These are phyloP conservation scores for Trametes sp. DNA, from an alignment of 1,284 basidiomycete genomes.

Conservation along the genomic window DNA sequence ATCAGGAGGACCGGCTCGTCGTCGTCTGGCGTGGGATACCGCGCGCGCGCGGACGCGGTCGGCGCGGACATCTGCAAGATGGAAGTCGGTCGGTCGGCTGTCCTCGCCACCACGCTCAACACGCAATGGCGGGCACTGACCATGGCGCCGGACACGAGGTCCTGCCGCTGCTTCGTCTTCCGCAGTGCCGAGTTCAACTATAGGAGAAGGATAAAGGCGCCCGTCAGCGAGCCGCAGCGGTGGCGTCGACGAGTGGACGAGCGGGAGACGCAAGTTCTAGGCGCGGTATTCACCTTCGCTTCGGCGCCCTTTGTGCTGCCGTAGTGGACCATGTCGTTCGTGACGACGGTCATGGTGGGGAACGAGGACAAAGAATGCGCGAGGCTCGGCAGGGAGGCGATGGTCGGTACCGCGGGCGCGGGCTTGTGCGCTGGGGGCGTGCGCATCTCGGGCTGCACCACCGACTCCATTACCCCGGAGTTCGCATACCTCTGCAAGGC, in stretches of 20 bases:
- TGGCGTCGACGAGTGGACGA: too few species aligned
- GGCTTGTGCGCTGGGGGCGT: conserved; percentile 3
- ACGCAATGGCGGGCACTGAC: conserved; percentile 20
- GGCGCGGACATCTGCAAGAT: conserved; percentile 9
- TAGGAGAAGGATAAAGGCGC: not conserved
- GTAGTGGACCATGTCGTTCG: conserved; percentile 45
- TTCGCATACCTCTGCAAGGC: too few species aligned
- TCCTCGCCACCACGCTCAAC: conserved; percentile 13
- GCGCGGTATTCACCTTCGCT: conserved; percentile 37
- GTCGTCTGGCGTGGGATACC: conserved; percentile 30
- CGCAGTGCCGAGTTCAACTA: conserved; percentile 40
- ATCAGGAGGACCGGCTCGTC: conserved; percentile 36
- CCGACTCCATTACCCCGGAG: too few species aligned
- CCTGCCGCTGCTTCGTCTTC: conserved; percentile 37
- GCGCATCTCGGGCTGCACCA: too few species aligned
- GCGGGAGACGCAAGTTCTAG: conserved; percentile 3
- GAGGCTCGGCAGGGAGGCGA: conserved; percentile 43
- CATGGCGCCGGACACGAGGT: conserved; percentile 22
- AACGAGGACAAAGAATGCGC: conserved; percentile 43
- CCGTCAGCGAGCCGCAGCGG: not conserved
- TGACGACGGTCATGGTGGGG: conserved; percentile 43
- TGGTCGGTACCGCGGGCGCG: conserved; percentile 23
- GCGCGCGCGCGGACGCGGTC: conserved; percentile 10
- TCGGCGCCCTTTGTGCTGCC: conserved; percentile 39
- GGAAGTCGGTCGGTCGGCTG: conserved; percentile 14